These are phyloP conservation scores for Epichloe uncinata DNA, from an alignment of 2,329 filamentous ascomycete species.

Conservation along the genomic window DNA sequence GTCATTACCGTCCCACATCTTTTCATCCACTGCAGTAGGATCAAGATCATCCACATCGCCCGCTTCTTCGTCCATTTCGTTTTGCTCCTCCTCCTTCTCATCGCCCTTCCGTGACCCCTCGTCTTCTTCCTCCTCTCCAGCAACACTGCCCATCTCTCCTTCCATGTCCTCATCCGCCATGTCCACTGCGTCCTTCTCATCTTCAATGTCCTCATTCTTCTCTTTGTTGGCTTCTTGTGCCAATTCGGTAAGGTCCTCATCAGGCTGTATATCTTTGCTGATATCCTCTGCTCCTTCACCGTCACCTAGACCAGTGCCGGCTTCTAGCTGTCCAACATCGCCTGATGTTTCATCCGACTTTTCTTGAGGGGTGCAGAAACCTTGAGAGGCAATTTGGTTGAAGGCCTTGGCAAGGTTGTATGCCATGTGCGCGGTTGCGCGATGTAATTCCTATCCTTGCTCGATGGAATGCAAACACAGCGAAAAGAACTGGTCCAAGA, in stretches of 20 bases:
- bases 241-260: slow-evolving; percentile 85
- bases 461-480: slow-evolving; percentile 46
- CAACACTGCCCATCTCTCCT: slow-evolving; percentile 59
- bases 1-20: slow-evolving; percentile 91
- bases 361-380: slow-evolving; percentile 84
- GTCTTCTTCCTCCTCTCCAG: slow-evolving; percentile 48
- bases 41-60: slow-evolving; percentile 88
- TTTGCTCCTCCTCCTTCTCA: slow-evolving; percentile 50
- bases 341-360: slow-evolving; percentile 57
- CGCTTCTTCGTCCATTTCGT: slow-evolving; percentile 80
- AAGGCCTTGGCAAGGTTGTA: slow-evolving; percentile 67
- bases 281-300: slow-evolving; percentile 95
- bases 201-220: slow-evolving; percentile 53
- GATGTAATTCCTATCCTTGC: slow-evolving; percentile 51
- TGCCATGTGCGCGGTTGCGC: slow-evolving; percentile 58
- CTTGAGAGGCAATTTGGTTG: slow-evolving; percentile 63
- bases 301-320: slow-evolving; percentile 85
- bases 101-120: slow-evolving; percentile 47
- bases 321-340: slow-evolving; percentile 68
- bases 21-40: slow-evolving; percentile 84
- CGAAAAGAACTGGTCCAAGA: slow-evolving; percentile 58
- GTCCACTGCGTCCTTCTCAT: slow-evolving; percentile 76
- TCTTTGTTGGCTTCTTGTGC: slow-evolving; percentile 71
- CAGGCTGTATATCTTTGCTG: slow-evolving; percentile 87
- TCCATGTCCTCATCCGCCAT: slow-evolving; percentile 89